phyloP scores from a whole-genome alignment of 352 stramenopile species.

The Phytophthora tentaculata region DNA sequence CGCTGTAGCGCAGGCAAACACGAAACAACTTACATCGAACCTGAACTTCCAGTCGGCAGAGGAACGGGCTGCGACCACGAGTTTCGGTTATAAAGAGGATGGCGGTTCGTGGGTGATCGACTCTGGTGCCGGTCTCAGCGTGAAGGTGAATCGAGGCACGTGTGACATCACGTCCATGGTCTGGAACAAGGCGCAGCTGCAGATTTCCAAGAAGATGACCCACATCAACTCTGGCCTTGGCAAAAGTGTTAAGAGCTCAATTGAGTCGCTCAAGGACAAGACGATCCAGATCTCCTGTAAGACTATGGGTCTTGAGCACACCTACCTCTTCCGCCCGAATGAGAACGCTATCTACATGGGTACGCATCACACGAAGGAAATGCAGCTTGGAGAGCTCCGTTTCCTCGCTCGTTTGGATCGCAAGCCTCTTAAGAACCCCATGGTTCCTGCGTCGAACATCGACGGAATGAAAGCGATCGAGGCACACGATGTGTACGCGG shows the following conservation, averaged over 20 bases:
- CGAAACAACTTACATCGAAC: constrained; percentile 30
- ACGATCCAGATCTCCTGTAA: constrained; percentile 57
- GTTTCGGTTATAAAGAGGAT: constrained; percentile 48
- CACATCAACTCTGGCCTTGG: constrained; percentile 61
- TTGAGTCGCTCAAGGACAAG: constrained; percentile 41
- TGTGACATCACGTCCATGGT: constrained; percentile 63
- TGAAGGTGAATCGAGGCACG: constrained; percentile 46
- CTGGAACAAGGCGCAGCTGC: constrained; percentile 54
- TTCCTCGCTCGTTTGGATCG: constrained; percentile 54
- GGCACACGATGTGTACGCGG: constrained; percentile 48
- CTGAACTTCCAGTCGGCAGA: constrained; percentile 29
- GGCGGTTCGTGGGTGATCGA: constrained; percentile 48
- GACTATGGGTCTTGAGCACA: constrained; percentile 45
- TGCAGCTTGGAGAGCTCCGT: constrained; percentile 48
- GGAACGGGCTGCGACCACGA: constrained; percentile 18
- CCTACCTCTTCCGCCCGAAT: constrained; percentile 54
- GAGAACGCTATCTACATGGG: constrained; percentile 70
- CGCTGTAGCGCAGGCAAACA: constrained; percentile 19
- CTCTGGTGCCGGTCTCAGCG: constrained; percentile 41
- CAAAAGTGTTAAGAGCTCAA: constrained; percentile 39
- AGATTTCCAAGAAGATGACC: constrained; percentile 53
- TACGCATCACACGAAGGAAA: constrained; percentile 50
- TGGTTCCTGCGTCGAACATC: constrained; percentile 39
- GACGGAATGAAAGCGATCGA: constrained; percentile 50
- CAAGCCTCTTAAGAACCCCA: constrained; percentile 42